Percentiles rank a stretch among this genome's conserved stretches.
phyloP scores from a whole-genome alignment of 192 early-diverging fungal species.

The Mortierella hygrophila region DNA sequence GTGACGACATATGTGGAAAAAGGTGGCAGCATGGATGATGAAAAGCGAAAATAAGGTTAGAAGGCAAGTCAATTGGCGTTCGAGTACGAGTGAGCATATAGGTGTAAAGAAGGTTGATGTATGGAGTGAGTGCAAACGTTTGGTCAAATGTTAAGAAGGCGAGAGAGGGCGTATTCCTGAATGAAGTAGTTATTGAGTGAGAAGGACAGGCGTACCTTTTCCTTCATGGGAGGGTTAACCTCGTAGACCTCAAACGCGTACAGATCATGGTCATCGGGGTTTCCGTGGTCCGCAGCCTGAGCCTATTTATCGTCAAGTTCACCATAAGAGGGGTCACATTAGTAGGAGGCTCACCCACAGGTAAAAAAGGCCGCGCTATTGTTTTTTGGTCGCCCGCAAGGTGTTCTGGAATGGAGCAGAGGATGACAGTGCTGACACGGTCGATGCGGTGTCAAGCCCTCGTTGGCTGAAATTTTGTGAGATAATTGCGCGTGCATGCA shows the following conservation, averaged over 20 bases:
- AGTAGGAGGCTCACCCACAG: not conserved
- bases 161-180: too few relatives aligned
- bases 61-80: too few relatives aligned
- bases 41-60: not conserved
- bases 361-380: not conserved
- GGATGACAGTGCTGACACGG: not conserved
- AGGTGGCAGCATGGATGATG: not conserved
- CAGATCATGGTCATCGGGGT: constrained; percentile 84
- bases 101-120: not conserved
- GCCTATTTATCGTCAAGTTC: constrained; percentile 14
- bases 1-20: not conserved
- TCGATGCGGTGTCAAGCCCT: not conserved
- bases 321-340: not conserved
- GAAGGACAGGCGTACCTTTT: constrained; percentile 19
- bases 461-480: not conserved
- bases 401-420: too few relatives aligned
- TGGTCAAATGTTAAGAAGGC: too few relatives aligned
- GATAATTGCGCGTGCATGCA: not conserved
- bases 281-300: constrained; percentile 52
- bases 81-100: too few relatives aligned
- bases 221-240: constrained; percentile 66
- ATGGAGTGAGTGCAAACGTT: not conserved
- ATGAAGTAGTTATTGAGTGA: not conserved
- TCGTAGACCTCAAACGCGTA: constrained; percentile 76
- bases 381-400: not conserved